A percentile compares a stretch with the other conserved stretches of the same genome.
Evolutionary conservation across 164 flowering plant genomes (phyloP).

Genomic region (Aristolochia californica): DNA sequence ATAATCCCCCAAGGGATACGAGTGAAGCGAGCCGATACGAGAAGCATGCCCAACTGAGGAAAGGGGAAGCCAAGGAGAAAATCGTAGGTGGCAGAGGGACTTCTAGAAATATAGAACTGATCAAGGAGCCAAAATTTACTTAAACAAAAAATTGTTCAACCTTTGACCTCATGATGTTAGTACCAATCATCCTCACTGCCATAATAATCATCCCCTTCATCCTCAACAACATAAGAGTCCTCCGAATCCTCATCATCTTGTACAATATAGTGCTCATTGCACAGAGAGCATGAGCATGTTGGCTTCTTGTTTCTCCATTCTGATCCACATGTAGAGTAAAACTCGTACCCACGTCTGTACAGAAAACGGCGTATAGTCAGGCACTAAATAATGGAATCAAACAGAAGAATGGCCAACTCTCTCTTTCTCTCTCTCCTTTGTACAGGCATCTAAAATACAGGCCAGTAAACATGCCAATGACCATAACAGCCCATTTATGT

Average conservation of each 20-base stretch:
- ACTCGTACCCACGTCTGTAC: conserved; percentile 69
- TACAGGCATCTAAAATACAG: not conserved
- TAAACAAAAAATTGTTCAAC: too few relatives aligned
- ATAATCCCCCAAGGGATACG: too few relatives aligned
- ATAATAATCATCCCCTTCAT: not conserved
- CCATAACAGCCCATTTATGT: not conserved
- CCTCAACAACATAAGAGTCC: conserved; percentile 4
- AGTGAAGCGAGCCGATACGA: too few relatives aligned
- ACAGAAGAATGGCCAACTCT: not conserved
- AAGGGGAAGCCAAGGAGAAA: too few relatives aligned
- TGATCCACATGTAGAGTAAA: conserved; percentile 79
- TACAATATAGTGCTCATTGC: conserved; percentile 48
- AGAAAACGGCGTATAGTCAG: not conserved
- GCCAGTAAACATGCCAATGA: not conserved
- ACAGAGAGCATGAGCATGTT: conserved; percentile 64
- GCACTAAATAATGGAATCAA: not conserved
- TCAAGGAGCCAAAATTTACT: too few relatives aligned
- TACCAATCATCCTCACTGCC: not conserved
- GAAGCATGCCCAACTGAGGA: too few relatives aligned
- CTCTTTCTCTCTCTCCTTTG: not conserved
- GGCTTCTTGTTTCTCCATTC: conserved; percentile 69
- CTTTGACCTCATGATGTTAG: too few relatives aligned
- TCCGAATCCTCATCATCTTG: conserved; percentile 14
- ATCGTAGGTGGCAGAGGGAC: too few relatives aligned
- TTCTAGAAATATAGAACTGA: too few relatives aligned